These are phyloP conservation scores for Sicyos edulis DNA, from an alignment of 306 rosid genomes.

Conservation along the genomic window DNA sequence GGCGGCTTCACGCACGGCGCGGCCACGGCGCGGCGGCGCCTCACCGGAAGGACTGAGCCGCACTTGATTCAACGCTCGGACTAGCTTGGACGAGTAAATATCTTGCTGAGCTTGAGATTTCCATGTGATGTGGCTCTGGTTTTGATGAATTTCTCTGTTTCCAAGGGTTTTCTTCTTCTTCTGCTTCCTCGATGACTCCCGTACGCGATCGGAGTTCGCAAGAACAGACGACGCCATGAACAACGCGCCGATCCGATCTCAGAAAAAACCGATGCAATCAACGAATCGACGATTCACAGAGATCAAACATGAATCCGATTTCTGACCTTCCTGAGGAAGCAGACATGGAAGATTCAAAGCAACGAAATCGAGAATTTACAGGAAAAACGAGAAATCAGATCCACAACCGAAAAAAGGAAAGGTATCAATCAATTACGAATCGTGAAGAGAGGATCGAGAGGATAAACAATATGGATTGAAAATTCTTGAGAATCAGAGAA, in stretches of 20 bases:
- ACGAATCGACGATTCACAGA: not conserved
- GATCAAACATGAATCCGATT: not conserved
- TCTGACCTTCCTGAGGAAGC: too few relatives aligned
- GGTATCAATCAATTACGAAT: not conserved
- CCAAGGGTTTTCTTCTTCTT: slow-evolving; percentile 54
- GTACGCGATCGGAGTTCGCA: slow-evolving; percentile 48
- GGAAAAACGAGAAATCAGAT: not conserved
- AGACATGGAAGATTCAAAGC: not conserved
- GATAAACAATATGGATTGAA: slow-evolving; percentile 1
- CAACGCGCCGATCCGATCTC: slow-evolving; percentile 22
- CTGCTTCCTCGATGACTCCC: slow-evolving; percentile 43
- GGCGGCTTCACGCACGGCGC: slow-evolving; percentile 75
- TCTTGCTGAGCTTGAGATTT: slow-evolving; percentile 72
- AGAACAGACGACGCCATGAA: slow-evolving; percentile 50
- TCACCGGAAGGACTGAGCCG: slow-evolving; percentile 22
- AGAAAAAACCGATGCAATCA: not conserved
- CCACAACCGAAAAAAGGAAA: not conserved
- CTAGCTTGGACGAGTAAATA: slow-evolving; percentile 63
- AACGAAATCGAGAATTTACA: not conserved
- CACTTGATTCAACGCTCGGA: slow-evolving; percentile 54
- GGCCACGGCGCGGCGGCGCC: slow-evolving; percentile 45
- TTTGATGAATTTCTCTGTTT: slow-evolving; percentile 29
- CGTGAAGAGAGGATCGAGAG: not conserved
- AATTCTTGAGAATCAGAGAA: slow-evolving; percentile 4
- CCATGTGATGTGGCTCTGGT: slow-evolving; percentile 47